Base-by-base conservation (phyloP, 768 basidiomycete genomes). In the Suillus variegatus region DNA sequence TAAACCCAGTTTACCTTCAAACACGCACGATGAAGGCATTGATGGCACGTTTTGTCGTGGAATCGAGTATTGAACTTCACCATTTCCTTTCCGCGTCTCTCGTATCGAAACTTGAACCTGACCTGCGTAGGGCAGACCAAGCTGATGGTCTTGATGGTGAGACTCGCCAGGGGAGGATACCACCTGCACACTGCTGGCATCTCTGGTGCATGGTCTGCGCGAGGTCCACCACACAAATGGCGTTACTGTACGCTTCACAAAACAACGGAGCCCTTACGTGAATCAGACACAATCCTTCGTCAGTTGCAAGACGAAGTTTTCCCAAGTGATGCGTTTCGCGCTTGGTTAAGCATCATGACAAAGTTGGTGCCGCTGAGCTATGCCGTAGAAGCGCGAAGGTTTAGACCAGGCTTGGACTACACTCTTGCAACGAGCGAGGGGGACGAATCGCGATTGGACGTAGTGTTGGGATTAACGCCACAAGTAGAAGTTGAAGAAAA, bases 181-280 rank as follows among this genome's bases (percentile, higher is more conserved):
- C 94, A 0, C 71, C 84, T n/a, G 13, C 95, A 97, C 69, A 78
- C 77, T n/a, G 78, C 85, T 10, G 95, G 95, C 16, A 71, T 77
- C 2, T 78, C 78, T 40, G 82, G 79, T 4, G 79, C 81, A 5
- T 99, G 95, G 95, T 71, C 74, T 16, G 70, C 93, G 72, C 87
- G 86, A 71, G 95, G 96, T 2, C 97, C 97, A 1, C 94, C 97
- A 36, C 95, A 96, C 76, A 95, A 96, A 75, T 94, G 93, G 85
- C 93, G 97, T 41, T 98, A 95, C 81, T 91, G 92, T 76, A 82
- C 84, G 4, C 88, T 96, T 35, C 76, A 77, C 36, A n/a, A 61
- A 28, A 28, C n/a, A 63, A 43, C 22, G 41, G 62, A 71, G 12
- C 54, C 63, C 9, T 32, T 36, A 12, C 56, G 54, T 16, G 61